phyloP scores from a whole-genome alignment of 139 green algal species.

The Dunaliella primolecta region DNA sequence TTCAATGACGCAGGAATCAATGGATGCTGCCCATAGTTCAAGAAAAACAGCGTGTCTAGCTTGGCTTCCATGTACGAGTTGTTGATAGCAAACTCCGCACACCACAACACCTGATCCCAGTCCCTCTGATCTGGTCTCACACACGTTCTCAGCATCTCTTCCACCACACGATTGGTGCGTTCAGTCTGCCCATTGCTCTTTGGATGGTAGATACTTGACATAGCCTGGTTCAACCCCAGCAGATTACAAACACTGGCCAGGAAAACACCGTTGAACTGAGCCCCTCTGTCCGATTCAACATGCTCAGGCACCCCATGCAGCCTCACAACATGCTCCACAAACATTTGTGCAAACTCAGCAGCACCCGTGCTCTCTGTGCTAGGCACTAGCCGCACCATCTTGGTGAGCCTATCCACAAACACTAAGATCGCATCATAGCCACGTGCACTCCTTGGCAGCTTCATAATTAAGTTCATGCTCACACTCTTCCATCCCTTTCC shows the following conservation, averaged over 20 bases:
- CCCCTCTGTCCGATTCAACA: conserved; percentile 38
- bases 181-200: conserved; percentile 69
- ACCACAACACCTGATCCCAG: neutral
- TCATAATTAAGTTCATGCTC: neutral
- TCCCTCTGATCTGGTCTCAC: conserved; percentile 22
- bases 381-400: conserved; percentile 34
- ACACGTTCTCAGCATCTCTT: conserved; percentile 48
- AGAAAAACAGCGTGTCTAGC: neutral
- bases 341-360: conserved; percentile 22
- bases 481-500: neutral
- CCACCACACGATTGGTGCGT: conserved; percentile 44
- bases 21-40: conserved; percentile 6
- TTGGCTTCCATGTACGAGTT: conserved; percentile 13
- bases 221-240: conserved; percentile 12
- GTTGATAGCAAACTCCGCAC: conserved; percentile 27
- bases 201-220: conserved; percentile 52
- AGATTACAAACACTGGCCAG: conserved; percentile 25
- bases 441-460: conserved; percentile 19
- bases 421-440: conserved; percentile 31
- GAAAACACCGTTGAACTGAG: conserved; percentile 29
- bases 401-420: conserved; percentile 44
- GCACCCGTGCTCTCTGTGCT: neutral
- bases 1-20: neutral
- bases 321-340: conserved; percentile 26
- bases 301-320: conserved; percentile 27